Evolutionary conservation across 1,284 basidiomycete genomes (phyloP).

Genomic region (Hymenochaete sp.): DNA sequence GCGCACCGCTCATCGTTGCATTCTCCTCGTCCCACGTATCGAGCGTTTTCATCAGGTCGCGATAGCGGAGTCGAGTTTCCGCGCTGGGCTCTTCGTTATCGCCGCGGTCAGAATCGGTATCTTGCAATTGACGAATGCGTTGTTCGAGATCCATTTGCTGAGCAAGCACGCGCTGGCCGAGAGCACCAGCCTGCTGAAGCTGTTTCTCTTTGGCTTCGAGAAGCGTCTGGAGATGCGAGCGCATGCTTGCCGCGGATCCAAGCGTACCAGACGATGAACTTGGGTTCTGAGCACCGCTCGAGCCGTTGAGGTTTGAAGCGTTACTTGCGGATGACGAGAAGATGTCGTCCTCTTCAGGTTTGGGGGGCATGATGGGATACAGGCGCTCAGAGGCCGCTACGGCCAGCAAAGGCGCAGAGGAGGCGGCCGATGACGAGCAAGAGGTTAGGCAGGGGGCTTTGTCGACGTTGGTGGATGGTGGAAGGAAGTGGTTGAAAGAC

Average conservation of each 20-base stretch:
- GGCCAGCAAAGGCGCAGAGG: too few species aligned
- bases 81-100: slow-evolving; percentile 57
- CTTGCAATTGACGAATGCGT: slow-evolving; percentile 73
- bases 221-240: slow-evolving; percentile 67
- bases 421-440: too few species aligned
- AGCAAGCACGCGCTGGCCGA: slow-evolving; percentile 83
- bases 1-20: slow-evolving; percentile 63
- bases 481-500: too few species aligned
- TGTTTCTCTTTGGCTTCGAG: slow-evolving; percentile 86
- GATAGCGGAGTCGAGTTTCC: slow-evolving; percentile 62
- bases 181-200: slow-evolving; percentile 79
- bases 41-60: slow-evolving; percentile 72
- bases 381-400: too few species aligned
- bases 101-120: slow-evolving; percentile 44
- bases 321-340: too few species aligned
- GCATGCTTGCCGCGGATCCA: slow-evolving; percentile 60
- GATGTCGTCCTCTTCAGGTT: too few species aligned
- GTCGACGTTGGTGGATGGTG: too few species aligned
- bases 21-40: slow-evolving; percentile 80
- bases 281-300: too few species aligned
- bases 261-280: too few species aligned
- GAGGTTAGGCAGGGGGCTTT: too few species aligned
- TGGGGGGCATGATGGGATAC: too few species aligned
- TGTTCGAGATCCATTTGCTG: slow-evolving; percentile 90
- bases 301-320: too few species aligned